These are phyloP conservation scores for Oidiodendron maius DNA, from an alignment of 495 filamentous ascomycete species.

Conservation along the genomic window DNA sequence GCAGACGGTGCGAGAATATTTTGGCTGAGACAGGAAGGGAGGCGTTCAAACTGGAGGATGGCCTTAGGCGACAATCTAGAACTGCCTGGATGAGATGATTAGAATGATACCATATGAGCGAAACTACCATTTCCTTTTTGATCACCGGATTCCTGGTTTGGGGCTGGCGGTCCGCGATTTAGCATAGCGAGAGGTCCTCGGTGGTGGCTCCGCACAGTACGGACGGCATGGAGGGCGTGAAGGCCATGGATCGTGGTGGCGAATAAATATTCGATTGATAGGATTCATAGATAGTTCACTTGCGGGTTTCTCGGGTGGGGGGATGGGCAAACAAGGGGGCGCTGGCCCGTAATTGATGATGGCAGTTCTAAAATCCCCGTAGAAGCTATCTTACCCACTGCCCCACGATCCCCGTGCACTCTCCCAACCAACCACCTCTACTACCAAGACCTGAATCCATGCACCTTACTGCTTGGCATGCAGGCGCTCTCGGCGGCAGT, in stretches of 20 bases:
- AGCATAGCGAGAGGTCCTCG: slow-evolving; percentile 20
- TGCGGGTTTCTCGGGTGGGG: too few species aligned
- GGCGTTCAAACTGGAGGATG: neutral
- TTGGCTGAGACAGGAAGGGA: slow-evolving; percentile 38
- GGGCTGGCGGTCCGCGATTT: slow-evolving; percentile 11
- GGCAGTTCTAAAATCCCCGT: too few species aligned
- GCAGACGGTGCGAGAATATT: slow-evolving; percentile 65
- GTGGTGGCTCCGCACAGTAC: neutral
- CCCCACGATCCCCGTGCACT: too few species aligned
- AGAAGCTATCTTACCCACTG: too few species aligned
- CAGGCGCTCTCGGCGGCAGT: too few species aligned
- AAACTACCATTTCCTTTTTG: slow-evolving; percentile 14
- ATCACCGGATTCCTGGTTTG: slow-evolving; percentile 4
- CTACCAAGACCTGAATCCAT: too few species aligned
- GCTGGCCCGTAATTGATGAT: too few species aligned
- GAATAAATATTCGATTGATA: neutral
- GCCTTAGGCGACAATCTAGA: neutral
- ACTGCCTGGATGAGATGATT: slow-evolving; percentile 5
- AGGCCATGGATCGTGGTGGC: neutral
- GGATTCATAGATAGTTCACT: neutral
- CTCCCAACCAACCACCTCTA: too few species aligned
- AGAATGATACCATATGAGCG: slow-evolving; percentile 13
- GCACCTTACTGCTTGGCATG: too few species aligned
- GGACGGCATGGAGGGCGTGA: neutral
- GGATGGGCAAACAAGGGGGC: too few species aligned